phyloP scores from a whole-genome alignment of 1,139 yeast species.

The Candida dubliniensis region DNA sequence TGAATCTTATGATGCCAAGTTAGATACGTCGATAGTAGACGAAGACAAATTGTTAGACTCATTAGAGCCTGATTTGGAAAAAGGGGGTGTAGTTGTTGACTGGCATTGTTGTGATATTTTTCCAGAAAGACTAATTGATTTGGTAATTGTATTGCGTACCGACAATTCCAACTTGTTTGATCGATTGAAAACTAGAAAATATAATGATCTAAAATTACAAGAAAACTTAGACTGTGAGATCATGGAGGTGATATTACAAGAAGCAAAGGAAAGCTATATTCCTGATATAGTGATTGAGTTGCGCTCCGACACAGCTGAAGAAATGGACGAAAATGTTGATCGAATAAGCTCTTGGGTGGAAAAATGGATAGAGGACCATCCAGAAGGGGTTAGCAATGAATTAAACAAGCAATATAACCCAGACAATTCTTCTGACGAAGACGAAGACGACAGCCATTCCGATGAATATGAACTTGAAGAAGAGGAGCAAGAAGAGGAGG shows the following conservation, averaged over 20 bases:
- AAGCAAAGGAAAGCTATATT: conserved; percentile 80
- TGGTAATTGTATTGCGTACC: conserved; percentile 85
- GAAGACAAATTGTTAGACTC: conserved; percentile 85
- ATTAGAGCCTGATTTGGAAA: conserved; percentile 71
- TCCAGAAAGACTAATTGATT: conserved; percentile 88
- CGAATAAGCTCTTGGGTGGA: conserved; percentile 73
- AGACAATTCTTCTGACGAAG: conserved; percentile 9
- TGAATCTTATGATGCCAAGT: conserved; percentile 80
- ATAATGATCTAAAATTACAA: conserved; percentile 75
- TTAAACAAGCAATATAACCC: conserved; percentile 17
- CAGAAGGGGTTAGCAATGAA: conserved; percentile 39
- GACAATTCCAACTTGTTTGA: conserved; percentile 73
- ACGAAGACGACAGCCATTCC: conserved; percentile 6
- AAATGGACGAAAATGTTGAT: conserved; percentile 77
- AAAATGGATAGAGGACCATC: conserved; percentile 61
- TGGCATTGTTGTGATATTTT: conserved; percentile 98
- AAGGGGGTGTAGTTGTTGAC: conserved; percentile 86
- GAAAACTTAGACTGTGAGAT: conserved; percentile 96
- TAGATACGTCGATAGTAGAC: conserved; percentile 87
- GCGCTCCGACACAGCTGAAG: conserved; percentile 67
- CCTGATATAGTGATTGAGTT: conserved; percentile 82
- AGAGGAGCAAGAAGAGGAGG: conserved; percentile 9
- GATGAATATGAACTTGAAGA: conserved; percentile 10
- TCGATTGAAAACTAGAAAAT: conserved; percentile 70
- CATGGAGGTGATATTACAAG: conserved; percentile 87